A percentile compares a stretch with the other conserved stretches of the same genome.
Evolutionary conservation across 2,329 filamentous ascomycete species (phyloP).

Genomic region (Ophiostoma piceae): DNA sequence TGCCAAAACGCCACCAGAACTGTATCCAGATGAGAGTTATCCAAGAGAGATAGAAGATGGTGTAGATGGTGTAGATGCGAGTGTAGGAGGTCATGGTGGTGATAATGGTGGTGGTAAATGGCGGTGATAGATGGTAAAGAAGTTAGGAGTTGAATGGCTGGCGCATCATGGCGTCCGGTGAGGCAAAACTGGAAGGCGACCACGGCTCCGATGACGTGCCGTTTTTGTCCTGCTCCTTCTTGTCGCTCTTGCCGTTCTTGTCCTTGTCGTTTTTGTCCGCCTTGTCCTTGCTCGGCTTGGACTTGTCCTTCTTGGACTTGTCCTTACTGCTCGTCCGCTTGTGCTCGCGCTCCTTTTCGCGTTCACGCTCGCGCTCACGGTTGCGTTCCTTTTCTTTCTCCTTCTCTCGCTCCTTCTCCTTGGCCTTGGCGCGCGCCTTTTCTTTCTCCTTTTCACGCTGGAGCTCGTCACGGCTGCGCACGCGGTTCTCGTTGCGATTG

Average conservation of each 20-base stretch:
- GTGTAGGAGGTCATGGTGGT: not conserved
- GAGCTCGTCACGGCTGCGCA: constrained; percentile 21
- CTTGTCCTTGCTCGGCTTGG: constrained; percentile 20
- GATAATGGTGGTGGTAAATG: not conserved
- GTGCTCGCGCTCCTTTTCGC: constrained; percentile 18
- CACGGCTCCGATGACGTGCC: constrained; percentile 25
- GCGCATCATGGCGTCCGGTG: not conserved
- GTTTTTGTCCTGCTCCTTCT: constrained; percentile 20
- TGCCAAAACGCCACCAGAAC: not conserved
- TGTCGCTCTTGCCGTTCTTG: constrained; percentile 18
- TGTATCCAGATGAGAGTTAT: not conserved
- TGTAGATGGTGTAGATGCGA: not conserved
- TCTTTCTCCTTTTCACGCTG: constrained; percentile 19
- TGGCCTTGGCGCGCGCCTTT: constrained; percentile 8
- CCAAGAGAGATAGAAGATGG: not conserved
- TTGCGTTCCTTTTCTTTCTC: constrained; percentile 11
- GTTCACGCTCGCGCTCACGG: constrained; percentile 17
- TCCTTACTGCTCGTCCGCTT: constrained; percentile 13
- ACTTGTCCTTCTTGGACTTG: constrained; percentile 11
- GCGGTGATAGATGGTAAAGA: not conserved
- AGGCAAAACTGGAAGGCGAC: constrained; percentile 16
- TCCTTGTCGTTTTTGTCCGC: constrained; percentile 18
- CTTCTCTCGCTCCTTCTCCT: constrained; percentile 20
- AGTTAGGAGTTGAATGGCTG: constrained; percentile 3
- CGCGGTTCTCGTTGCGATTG: not conserved